Conservation (phyloP, 768 basidiomycete species). For the Krasilnikovozyma curviuscula region DNA sequence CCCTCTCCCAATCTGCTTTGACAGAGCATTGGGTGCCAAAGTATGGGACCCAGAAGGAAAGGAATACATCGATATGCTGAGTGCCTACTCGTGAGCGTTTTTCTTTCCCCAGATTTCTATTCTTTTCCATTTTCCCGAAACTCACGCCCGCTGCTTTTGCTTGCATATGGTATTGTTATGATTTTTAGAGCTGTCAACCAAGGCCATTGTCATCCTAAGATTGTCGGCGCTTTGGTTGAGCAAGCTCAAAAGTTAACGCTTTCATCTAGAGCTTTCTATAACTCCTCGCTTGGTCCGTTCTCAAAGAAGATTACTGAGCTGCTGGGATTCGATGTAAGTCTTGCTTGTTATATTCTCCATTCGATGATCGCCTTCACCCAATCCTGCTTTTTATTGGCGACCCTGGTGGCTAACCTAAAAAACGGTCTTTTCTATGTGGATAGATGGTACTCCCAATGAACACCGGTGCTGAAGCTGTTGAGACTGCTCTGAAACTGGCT, state of each 20-base stretch:
- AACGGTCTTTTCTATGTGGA: neutral
- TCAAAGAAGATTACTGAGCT: conserved; percentile 62
- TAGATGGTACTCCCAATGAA: conserved; percentile 96
- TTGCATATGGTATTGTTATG: neutral
- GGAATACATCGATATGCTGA: conserved; percentile 94
- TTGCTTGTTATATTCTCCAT: neutral
- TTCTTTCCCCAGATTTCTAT: neutral
- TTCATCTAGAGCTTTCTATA: conserved; percentile 91
- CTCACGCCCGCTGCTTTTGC: neutral
- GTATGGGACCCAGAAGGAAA: conserved; percentile 92
- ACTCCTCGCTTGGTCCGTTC: conserved; percentile 73
- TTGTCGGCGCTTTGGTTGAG: conserved; percentile 55
- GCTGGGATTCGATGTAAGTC: conserved; percentile 47
- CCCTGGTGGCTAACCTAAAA: neutral
- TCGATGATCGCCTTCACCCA: neutral
- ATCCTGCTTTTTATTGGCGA: neutral
- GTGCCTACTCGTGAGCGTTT: conserved; percentile 71
- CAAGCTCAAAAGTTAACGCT: conserved; percentile 83
- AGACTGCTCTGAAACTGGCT: conserved; percentile 87
- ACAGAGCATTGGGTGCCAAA: conserved; percentile 67
- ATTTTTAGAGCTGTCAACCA: conserved; percentile 64
- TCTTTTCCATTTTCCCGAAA: neutral
- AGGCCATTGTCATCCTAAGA: conserved; percentile 82
- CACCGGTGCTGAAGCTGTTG: conserved; percentile 95
- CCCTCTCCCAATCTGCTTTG: conserved; percentile 85